These are phyloP conservation scores for Glomus cerebriforme DNA, from an alignment of 192 early-diverging fungal species.

Conservation along the genomic window DNA sequence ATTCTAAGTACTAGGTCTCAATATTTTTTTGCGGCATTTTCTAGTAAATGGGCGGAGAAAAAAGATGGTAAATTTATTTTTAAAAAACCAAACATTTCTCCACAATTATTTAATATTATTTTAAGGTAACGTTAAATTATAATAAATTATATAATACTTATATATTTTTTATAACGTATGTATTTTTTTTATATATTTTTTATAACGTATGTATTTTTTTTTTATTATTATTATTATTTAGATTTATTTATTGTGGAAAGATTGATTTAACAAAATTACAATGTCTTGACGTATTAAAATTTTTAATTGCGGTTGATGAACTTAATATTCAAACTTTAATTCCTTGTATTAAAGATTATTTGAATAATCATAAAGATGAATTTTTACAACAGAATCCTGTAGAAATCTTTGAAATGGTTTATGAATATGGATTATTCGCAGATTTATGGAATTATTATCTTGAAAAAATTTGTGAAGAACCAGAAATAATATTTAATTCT, in stretches of 20 bases:
- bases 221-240: background rate
- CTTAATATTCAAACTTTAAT: background rate
- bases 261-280: background rate
- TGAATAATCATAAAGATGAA: background rate
- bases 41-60: too few relatives aligned
- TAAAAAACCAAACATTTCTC: too few relatives aligned
- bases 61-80: too few relatives aligned
- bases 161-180: too few relatives aligned
- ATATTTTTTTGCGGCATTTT: too few relatives aligned
- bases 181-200: too few relatives aligned
- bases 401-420: background rate
- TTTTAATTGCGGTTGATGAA: background rate
- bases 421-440: background rate
- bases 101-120: background rate
- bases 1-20: too few relatives aligned
- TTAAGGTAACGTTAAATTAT: background rate
- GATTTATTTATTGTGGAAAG: background rate
- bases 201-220: too few relatives aligned
- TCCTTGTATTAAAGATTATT: background rate
- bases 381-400: background rate
- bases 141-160: too few relatives aligned
- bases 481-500: background rate
- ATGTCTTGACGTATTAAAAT: background rate
- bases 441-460: background rate
- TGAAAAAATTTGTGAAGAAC: background rate